A percentile compares a stretch with the other conserved stretches of the same genome.
Conservation (phyloP, 257 asterid genomes). For the Penstemon eatonii region DNA sequence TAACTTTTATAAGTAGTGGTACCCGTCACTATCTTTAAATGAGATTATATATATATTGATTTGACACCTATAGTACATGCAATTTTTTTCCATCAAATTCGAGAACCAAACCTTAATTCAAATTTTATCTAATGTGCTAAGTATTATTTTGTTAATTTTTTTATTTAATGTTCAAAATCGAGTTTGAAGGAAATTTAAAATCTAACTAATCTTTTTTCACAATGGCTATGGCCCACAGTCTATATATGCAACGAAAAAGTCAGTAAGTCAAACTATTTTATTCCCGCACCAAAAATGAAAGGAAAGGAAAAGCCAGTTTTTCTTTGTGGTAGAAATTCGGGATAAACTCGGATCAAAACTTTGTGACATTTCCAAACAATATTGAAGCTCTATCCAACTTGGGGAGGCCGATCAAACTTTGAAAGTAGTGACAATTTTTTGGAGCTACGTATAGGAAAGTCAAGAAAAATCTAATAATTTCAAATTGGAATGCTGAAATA, state of each 20-base stretch:
- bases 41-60: too few relatives aligned
- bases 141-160: too few relatives aligned
- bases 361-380: conserved; percentile 11
- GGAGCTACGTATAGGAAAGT: conserved; percentile 16
- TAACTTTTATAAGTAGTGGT: too few relatives aligned
- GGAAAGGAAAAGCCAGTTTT: background rate
- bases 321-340: background rate
- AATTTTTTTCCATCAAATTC: too few relatives aligned
- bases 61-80: too few relatives aligned
- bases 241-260: background rate
- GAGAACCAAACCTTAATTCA: too few relatives aligned
- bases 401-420: conserved; percentile 5
- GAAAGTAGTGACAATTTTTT: conserved; percentile 21
- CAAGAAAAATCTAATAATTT: background rate
- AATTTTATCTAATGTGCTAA: too few relatives aligned
- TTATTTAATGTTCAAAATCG: too few relatives aligned
- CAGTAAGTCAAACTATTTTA: conserved; percentile 30
- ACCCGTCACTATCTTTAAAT: too few relatives aligned
- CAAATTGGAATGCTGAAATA: background rate
- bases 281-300: conserved; percentile 13
- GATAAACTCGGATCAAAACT: background rate
- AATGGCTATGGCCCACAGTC: too few relatives aligned
- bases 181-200: too few relatives aligned
- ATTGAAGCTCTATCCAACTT: conserved; percentile 17
- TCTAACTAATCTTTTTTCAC: too few relatives aligned